Conservation (phyloP, 2,329 filamentous ascomycete species). For the Arthrocladium fulminans region DNA sequence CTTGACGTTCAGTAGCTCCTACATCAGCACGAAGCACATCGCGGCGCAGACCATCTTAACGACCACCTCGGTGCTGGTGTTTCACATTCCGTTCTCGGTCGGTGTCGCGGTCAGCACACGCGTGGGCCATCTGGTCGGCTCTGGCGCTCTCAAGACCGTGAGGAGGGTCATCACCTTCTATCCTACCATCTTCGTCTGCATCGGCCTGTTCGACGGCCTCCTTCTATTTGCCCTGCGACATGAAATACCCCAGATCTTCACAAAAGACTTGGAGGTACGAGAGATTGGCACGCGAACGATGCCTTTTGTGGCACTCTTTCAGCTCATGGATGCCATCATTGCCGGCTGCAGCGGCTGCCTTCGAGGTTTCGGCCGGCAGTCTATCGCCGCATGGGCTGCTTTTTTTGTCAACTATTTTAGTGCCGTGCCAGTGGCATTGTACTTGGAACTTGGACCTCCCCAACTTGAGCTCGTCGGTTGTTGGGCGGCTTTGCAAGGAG, state of each 20-base stretch:
- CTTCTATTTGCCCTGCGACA: conserved; percentile 54
- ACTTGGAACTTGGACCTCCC: conserved; percentile 12
- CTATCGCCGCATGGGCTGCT: conserved; percentile 70
- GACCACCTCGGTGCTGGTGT: conserved; percentile 32
- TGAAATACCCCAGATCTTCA: conserved; percentile 60
- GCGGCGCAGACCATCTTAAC: conserved; percentile 71
- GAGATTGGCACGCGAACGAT: conserved; percentile 53
- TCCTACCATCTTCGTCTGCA: conserved; percentile 48
- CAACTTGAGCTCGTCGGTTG: conserved; percentile 10
- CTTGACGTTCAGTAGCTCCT: conserved; percentile 61
- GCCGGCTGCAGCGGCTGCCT: conserved; percentile 65
- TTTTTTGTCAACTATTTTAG: conserved; percentile 67
- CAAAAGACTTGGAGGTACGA: conserved; percentile 53
- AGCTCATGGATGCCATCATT: conserved; percentile 66
- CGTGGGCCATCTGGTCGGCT: conserved; percentile 74
- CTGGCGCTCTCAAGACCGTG: conserved; percentile 62
- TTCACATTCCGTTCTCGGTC: conserved; percentile 74
- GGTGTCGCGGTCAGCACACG: conserved; percentile 70
- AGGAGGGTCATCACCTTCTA: conserved; percentile 45
- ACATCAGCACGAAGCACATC: conserved; percentile 60
- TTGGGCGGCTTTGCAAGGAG: conserved; percentile 11
- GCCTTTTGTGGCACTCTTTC: conserved; percentile 66
- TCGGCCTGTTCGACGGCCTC: conserved; percentile 61
- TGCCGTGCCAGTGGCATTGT: conserved; percentile 27
- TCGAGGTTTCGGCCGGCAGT: conserved; percentile 67